Percentiles rank a stretch among this genome's conserved stretches.
Evolutionary conservation across 2,329 filamentous ascomycete species (phyloP).

Genomic region (Blastomyces gilchristii): DNA sequence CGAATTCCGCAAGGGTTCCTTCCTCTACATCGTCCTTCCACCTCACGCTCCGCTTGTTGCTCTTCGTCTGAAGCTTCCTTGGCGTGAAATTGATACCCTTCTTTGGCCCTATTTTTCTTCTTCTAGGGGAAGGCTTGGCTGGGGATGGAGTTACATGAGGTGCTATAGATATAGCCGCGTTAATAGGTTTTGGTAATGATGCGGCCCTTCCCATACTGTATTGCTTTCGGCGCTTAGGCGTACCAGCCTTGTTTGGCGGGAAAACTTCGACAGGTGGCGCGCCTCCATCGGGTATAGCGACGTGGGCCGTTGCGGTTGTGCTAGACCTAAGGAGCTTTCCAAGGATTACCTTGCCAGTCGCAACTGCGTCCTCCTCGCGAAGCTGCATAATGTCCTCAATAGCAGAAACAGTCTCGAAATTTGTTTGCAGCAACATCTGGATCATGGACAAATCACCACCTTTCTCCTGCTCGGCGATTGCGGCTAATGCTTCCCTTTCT

Average conservation of each 20-base stretch:
- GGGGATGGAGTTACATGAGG: constrained; percentile 46
- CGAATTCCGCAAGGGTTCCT: constrained; percentile 78
- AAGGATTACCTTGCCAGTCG: constrained; percentile 67
- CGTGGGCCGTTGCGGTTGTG: constrained; percentile 62
- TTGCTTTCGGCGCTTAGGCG: constrained; percentile 61
- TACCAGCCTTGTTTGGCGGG: constrained; percentile 60
- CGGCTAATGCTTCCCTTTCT: constrained; percentile 64
- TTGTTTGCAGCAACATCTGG: constrained; percentile 74
- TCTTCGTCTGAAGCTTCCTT: constrained; percentile 50
- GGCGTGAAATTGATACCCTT: constrained; percentile 77
- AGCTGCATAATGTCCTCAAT: constrained; percentile 72
- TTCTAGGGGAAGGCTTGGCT: constrained; percentile 66
- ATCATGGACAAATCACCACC: constrained; percentile 65
- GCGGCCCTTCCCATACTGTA: constrained; percentile 31
- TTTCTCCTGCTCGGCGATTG: constrained; percentile 76
- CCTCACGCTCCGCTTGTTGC: constrained; percentile 64
- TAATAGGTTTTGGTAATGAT: constrained; percentile 19
- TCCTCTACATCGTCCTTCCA: constrained; percentile 90
- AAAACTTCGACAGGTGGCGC: constrained; percentile 45
- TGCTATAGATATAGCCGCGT: constrained; percentile 24
- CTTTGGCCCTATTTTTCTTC: constrained; percentile 55
- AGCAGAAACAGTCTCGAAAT: constrained; percentile 82
- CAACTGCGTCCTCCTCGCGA: constrained; percentile 71
- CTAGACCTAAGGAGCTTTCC: constrained; percentile 68
- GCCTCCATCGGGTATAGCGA: constrained; percentile 80